phyloP scores from a whole-genome alignment of 108 stramenopile genomes.

The Nitzschia inconspicua region DNA sequence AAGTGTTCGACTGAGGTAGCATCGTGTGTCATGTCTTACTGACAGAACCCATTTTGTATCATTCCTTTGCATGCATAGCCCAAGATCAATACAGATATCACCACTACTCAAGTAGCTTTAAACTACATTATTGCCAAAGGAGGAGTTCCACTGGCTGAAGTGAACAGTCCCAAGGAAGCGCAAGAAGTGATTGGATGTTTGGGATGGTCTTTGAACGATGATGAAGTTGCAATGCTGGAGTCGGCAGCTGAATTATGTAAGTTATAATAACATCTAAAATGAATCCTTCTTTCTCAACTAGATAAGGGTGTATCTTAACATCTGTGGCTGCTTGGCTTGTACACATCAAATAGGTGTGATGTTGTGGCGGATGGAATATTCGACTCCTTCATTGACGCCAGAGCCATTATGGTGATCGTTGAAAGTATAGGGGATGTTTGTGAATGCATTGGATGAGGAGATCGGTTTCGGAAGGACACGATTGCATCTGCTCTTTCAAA shows the following conservation, averaged over 20 bases:
- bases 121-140: conserved; percentile 87
- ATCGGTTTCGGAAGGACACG: conserved; percentile 44
- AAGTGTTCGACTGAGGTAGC: background rate
- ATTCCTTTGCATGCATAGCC: conserved; percentile 17
- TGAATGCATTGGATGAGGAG: conserved; percentile 41
- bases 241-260: conserved; percentile 51
- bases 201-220: conserved; percentile 76
- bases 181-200: conserved; percentile 76
- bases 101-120: conserved; percentile 80
- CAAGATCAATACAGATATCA: conserved; percentile 77
- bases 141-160: conserved; percentile 71
- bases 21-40: background rate
- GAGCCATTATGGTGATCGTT: conserved; percentile 8
- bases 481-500: conserved; percentile 25
- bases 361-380: too few relatives aligned
- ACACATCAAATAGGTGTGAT: too few relatives aligned
- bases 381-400: too few relatives aligned
- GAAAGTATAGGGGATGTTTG: conserved; percentile 39
- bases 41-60: background rate
- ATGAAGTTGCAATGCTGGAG: conserved; percentile 80
- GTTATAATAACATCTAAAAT: conserved; percentile 10
- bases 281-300: background rate
- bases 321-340: too few relatives aligned
- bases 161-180: conserved; percentile 64
- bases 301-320: background rate